Base-by-base conservation (phyloP, 805 yeast species). In the Candida patagonica region DNA sequence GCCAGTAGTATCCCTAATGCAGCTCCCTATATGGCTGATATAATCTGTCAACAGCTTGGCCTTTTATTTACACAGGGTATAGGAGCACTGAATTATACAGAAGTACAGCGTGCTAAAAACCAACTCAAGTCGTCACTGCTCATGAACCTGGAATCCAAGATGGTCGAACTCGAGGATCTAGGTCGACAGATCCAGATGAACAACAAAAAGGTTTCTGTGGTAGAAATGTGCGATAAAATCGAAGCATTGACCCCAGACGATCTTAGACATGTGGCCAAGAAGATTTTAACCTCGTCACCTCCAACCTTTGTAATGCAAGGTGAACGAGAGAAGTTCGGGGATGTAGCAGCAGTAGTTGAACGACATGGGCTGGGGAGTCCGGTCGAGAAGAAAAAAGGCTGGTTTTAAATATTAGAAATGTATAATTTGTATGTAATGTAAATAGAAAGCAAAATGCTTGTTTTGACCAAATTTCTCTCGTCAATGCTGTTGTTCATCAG, bases 251-350 rank as follows among this genome's bases (percentile, higher is more conserved):
- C 84, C 0, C 70, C 76, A 2, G 63, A 62, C 5, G 96, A 89
- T 56, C 68, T 92, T 32, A 72, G 71, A 42, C 64, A 76, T 9
- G 87, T 85, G 1, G 94, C 96, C 2, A 71, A 71, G 50, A 71
- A 78, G 44, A 76, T 92, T 1, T 66, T 89, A 30, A 80, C 87
- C 0, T 61, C 72, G 6, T 80, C 83, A 2, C 67, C 65, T 44
- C 92, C 96, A n/a, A 82, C 95, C 1, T 67, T 87, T 23, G 92
- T 87, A 6, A 74, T 86, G 68, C 94, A 86, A 66, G 97, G 97
- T 40, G 77, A 81, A 39, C 73, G 94, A 53, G 87, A 78, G 31
- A 63, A 74, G 9, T 86, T 88, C 60, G 96, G 96, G 9, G 95
- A 92, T 57, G 78, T 89, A 15, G 74, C 74, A 19, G 71, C 62